phyloP scores from a whole-genome alignment of 495 filamentous ascomycete genomes.

The Trichoderma gamsii region DNA sequence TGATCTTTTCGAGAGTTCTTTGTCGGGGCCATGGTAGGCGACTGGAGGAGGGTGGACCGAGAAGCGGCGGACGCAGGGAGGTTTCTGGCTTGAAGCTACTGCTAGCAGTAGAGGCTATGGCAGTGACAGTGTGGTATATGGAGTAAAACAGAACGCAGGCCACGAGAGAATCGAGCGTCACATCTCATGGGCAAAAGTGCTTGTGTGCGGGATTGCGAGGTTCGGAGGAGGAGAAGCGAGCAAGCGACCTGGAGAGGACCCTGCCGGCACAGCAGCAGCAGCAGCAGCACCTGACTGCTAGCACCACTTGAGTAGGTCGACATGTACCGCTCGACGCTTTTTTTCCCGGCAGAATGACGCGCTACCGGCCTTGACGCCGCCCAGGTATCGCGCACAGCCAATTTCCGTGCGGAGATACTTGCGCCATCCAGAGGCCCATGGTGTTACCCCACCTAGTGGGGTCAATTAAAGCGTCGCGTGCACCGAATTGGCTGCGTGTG shows the following conservation, averaged over 20 bases:
- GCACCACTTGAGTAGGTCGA: neutral
- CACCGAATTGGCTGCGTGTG: slow-evolving; percentile 5
- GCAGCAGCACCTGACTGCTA: slow-evolving; percentile 9
- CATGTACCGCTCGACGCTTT: neutral
- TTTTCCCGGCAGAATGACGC: slow-evolving; percentile 11
- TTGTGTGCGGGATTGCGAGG: slow-evolving; percentile 4
- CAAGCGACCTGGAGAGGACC: neutral
- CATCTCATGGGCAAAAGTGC: slow-evolving; percentile 8
- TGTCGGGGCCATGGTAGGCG: slow-evolving; percentile 32
- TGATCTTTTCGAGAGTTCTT: slow-evolving; percentile 31
- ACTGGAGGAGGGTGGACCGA: slow-evolving; percentile 23
- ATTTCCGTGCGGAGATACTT: neutral
- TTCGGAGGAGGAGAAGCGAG: slow-evolving; percentile 12
- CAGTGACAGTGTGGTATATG: slow-evolving; percentile 2
- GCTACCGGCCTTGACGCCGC: slow-evolving; percentile 7
- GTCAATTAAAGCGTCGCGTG: slow-evolving; percentile 9
- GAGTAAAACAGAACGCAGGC: slow-evolving; percentile 24
- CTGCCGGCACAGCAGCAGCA: neutral
- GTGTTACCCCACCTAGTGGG: neutral
- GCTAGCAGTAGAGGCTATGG: neutral
- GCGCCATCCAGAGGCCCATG: neutral
- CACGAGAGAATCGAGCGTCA: slow-evolving; percentile 4
- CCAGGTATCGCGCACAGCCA: neutral
- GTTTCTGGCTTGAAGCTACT: slow-evolving; percentile 15
- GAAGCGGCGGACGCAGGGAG: neutral